Evolutionary conservation across 768 basidiomycete species (phyloP), one percentile per base, ranked within the genome.

Genomic region (Podaxis carcinomalis): DNA sequence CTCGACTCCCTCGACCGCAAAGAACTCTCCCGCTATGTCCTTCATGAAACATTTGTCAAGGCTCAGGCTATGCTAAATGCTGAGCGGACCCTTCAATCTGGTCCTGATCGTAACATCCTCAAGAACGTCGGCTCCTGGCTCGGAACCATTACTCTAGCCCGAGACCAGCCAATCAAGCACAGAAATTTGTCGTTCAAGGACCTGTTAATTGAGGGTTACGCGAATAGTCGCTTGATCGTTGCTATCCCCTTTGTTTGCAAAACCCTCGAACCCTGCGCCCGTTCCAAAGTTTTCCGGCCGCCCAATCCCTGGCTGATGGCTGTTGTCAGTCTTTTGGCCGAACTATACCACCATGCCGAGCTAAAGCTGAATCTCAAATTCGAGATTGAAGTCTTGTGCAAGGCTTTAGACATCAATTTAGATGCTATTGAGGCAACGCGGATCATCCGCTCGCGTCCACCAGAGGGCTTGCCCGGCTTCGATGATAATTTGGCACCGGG

Each of bases 281-380:
- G 89, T 69, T 98, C 96, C 35, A 88, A 80, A 65, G 91, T 98
- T 27, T 99, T 99, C 84, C 89, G 84, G 68, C 90, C 94, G 19
- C 97, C 97, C 25, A 99, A 98, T 72, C 97, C 97, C 1, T 99
- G 97, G 97, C 76, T 99, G 53, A 95, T 98, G 90, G 95, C 92
- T 0, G 92, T 99, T 64, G 80, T 98, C 67, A 86, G 90, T 65
- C 80, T 98, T 46, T 83, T 98, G 49, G 92, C 87, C 47, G 97
- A 99, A 72, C 83, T 99, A n/a, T 98, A 99, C 73, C 92, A 95
- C 71, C 95, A 89, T 68, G 96, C 94, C 4, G 95, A 98, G 67
- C 81, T 98, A 63, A 96, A 96, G 75, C 79, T 98, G 58, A 97
- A 98, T 70, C 83, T 95, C 71, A 98, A 98, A 74, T 99, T 99